Percentiles rank a stretch among this genome's conserved stretches.
These are phyloP conservation scores for Kwoniella sp. DNA, from an alignment of 768 basidiomycete species.

Conservation along the genomic window DNA sequence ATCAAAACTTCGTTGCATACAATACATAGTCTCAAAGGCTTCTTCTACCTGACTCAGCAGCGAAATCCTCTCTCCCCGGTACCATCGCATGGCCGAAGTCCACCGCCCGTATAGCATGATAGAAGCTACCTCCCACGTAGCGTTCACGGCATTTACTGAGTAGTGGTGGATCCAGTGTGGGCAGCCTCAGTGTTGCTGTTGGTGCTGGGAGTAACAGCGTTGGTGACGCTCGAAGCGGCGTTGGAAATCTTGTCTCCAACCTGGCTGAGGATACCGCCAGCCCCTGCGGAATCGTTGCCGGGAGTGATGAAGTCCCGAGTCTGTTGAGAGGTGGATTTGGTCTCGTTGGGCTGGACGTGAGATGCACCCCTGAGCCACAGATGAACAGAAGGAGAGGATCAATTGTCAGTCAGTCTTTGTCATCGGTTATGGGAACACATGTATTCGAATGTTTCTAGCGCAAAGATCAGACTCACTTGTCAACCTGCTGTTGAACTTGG, in stretches of 20 bases:
- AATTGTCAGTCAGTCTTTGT: background rate
- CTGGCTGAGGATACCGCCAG: constrained; percentile 5
- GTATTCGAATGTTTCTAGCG: too few species aligned
- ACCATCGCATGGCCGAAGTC: too few species aligned
- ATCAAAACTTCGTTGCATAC: too few species aligned
- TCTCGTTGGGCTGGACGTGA: constrained; percentile 25
- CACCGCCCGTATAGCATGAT: too few species aligned
- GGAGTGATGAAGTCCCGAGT: constrained; percentile 24
- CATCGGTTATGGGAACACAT: too few species aligned
- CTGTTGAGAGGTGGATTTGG: constrained; percentile 19
- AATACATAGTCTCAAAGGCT: too few species aligned
- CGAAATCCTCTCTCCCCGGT: too few species aligned
- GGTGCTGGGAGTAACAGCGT: constrained; percentile 3
- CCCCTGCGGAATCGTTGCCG: constrained; percentile 24
- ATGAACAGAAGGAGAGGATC: background rate
- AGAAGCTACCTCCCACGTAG: too few species aligned
- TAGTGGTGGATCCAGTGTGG: background rate
- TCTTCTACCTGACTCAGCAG: too few species aligned
- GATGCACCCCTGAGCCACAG: constrained; percentile 14
- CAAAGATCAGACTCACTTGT: constrained; percentile 32
- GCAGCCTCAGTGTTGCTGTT: background rate
- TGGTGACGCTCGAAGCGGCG: constrained; percentile 12
- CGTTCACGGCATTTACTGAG: too few species aligned
- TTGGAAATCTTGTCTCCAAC: constrained; percentile 16
- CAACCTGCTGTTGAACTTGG: constrained; percentile 19